These are phyloP conservation scores for Yarrowia sp. DNA, from an alignment of 805 yeast genomes.

Conservation along the genomic window DNA sequence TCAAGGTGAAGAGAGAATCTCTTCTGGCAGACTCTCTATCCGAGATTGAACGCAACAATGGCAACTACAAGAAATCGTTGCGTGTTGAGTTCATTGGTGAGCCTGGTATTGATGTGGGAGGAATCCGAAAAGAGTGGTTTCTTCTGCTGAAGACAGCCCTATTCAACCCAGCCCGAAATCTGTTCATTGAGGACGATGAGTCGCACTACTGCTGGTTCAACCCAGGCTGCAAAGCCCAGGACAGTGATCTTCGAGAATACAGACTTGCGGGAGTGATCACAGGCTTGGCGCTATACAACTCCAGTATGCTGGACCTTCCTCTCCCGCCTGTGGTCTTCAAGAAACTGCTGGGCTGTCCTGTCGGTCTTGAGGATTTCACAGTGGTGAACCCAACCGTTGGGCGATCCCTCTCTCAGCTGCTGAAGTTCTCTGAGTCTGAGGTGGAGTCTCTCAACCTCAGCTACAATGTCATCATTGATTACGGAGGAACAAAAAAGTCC, in stretches of 20 bases:
- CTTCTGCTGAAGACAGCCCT: slow-evolving; percentile 70
- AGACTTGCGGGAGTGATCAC: slow-evolving; percentile 83
- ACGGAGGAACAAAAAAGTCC: slow-evolving; percentile 56
- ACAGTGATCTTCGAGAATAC: slow-evolving; percentile 52
- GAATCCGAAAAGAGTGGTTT: slow-evolving; percentile 94
- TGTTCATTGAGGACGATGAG: slow-evolving; percentile 71
- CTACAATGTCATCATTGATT: slow-evolving; percentile 68
- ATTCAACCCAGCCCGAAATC: slow-evolving; percentile 70
- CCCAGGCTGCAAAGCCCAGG: slow-evolving; percentile 43
- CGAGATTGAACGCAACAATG: slow-evolving; percentile 58
- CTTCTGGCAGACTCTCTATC: slow-evolving; percentile 76
- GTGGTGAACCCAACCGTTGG: slow-evolving; percentile 76
- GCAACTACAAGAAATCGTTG: slow-evolving; percentile 74
- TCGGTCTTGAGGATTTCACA: slow-evolving; percentile 67
- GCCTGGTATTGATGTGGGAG: slow-evolving; percentile 96
- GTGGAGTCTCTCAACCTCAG: slow-evolving; percentile 57
- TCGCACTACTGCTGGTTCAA: slow-evolving; percentile 79
- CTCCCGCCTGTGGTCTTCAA: slow-evolving; percentile 82
- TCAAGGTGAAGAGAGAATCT: slow-evolving; percentile 70
- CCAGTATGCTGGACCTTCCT: slow-evolving; percentile 80
- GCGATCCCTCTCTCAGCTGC: slow-evolving; percentile 55
- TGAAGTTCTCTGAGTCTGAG: slow-evolving; percentile 53
- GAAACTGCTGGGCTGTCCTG: slow-evolving; percentile 63
- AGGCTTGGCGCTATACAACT: slow-evolving; percentile 90
- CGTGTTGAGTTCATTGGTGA: slow-evolving; percentile 83